These are phyloP conservation scores for Fusarium coffeatum DNA, from an alignment of 2,329 filamentous ascomycete genomes.

Conservation along the genomic window DNA sequence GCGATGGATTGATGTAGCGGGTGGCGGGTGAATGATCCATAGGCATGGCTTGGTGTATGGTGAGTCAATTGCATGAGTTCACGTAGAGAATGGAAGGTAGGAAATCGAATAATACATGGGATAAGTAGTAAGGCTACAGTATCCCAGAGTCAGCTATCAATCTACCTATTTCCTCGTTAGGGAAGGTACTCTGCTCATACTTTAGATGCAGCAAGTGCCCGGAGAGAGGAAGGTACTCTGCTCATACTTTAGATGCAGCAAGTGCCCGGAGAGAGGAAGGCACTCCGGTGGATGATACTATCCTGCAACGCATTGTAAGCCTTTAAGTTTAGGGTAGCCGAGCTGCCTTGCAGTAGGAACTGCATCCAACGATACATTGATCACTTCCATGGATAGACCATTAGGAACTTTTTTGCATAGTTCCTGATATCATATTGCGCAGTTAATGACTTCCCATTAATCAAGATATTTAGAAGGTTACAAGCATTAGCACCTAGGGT, in stretches of 20 bases:
- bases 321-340: not conserved
- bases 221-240: not conserved
- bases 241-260: not conserved
- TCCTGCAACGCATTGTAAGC: not conserved
- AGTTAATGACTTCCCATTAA: not conserved
- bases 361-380: not conserved
- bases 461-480: not conserved
- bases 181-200: not conserved
- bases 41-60: not conserved
- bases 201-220: not conserved
- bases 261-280: not conserved
- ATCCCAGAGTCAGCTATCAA: not conserved
- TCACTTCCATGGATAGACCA: not conserved
- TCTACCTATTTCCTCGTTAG: not conserved
- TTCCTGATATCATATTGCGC: not conserved
- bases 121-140: not conserved
- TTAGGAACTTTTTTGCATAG: not conserved
- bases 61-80: not conserved
- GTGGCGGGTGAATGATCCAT: not conserved
- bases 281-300: not conserved
- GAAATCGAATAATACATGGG: not conserved
- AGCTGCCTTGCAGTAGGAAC: not conserved
- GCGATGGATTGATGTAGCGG: not conserved
- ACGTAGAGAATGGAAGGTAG: not conserved
- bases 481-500: not conserved